Base-by-base conservation (phyloP, 768 basidiomycete genomes). In the Boletus bicolor region DNA sequence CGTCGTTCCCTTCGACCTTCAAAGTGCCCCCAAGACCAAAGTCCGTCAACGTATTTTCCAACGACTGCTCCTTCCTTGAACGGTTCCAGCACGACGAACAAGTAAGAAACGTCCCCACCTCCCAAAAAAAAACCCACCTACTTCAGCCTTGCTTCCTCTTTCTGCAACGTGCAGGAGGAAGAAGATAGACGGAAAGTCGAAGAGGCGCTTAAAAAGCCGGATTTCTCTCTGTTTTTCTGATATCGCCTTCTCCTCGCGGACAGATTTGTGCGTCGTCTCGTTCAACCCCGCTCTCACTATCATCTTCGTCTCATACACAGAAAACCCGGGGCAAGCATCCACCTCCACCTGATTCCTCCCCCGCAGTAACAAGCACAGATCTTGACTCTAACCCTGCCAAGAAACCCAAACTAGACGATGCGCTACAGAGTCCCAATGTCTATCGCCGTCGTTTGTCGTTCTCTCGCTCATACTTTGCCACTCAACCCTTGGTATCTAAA, bases 21-120 rank as follows among this genome's bases (percentile, higher is more conserved):
- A 69, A 64, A 36, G 28, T 45, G 5, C 46, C 53, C n/a, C 51
- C 67, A 17, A 77, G 74, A 63, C 44, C 73, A 39, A 84, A 81
- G 60, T 72, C 78, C 12, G 73, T 75, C 48, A 87, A 86, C 65
- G 78, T 87, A 19, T 88, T 88, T 66, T 77, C 84, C 52, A 81
- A 86, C 65, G 86, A 87, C 61, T 85, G 86, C 9, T 85, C 84
- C 9, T 87, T 87, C 67, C 71, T 86, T 53, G 80, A 86, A 60
- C 77, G 85, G 9, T 48, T 48, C 47, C 47, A 48, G 35, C 35
- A 35, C 47, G 28, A 15, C 9, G 17, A 28, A 28, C 43, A 76
- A 79, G 86, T 82, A 59, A 44, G 73, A 24, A 14, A 7, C 30
- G 17, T 28, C 2, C 8, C 6, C 8, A 26, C 43, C 15, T 44